A percentile compares a stretch with the other conserved stretches of the same genome.
These are phyloP conservation scores for Suillus occidentalis DNA, from an alignment of 768 basidiomycete species.

Conservation along the genomic window DNA sequence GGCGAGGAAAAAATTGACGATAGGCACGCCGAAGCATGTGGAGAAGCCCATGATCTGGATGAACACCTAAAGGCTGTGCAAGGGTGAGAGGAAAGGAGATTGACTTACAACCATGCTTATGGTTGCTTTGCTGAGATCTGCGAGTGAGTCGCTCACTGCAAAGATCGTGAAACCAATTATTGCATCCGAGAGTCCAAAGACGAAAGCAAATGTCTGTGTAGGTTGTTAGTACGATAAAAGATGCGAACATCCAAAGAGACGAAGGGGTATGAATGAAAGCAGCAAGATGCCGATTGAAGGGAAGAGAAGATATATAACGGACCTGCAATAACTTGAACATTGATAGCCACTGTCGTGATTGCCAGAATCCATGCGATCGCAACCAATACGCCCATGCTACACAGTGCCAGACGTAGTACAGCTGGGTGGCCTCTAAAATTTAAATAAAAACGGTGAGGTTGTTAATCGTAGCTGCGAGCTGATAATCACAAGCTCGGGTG, in stretches of 20 bases:
- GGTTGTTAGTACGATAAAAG: conserved; percentile 7
- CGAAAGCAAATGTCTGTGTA: conserved; percentile 81
- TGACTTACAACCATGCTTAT: conserved; percentile 82
- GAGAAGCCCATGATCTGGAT: conserved; percentile 94
- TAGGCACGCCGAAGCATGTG: conserved; percentile 89
- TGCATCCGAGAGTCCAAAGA: conserved; percentile 94
- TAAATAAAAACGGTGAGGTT: neutral
- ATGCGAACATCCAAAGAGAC: neutral
- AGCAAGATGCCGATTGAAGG: neutral
- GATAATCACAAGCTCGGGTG: neutral
- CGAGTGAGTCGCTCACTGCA: conserved; percentile 92
- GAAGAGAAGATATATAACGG: conserved; percentile 14
- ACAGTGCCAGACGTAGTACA: conserved; percentile 66
- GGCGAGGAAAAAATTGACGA: conserved; percentile 88
- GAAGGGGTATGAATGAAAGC: neutral
- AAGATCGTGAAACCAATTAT: conserved; percentile 97
- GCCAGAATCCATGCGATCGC: conserved; percentile 98
- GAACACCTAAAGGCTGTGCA: conserved; percentile 53
- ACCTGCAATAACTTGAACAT: conserved; percentile 70
- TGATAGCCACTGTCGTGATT: conserved; percentile 93
- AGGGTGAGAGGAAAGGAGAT: neutral
- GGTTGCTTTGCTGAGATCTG: conserved; percentile 88
- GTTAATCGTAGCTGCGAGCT: neutral
- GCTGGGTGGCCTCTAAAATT: conserved; percentile 50
- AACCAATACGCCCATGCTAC: conserved; percentile 87